Base-by-base conservation (phyloP, 306 rosid genomes). In the Lathyrus aphaca region DNA sequence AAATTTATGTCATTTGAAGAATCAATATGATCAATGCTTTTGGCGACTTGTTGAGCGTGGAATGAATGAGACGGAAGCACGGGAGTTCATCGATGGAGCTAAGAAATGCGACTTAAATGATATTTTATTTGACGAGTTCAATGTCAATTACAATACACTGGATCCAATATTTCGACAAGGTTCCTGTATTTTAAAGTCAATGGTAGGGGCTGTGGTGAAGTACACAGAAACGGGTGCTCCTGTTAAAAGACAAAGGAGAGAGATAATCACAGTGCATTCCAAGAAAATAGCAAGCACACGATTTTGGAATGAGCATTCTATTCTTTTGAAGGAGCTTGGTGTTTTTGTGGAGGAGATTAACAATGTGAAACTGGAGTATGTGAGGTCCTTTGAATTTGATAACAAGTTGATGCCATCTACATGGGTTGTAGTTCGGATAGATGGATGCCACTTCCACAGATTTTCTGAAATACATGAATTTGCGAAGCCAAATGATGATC, bases 401-500 rank as follows among this genome's bases (percentile, higher is more conserved):
- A 66, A 59, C 62, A 86, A 66, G 71, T 78, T 92, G 83, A 81
- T 89, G 84, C 96, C 86, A 1, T 82, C 77, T 35, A 88, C 96
- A 8, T 92, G 98, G 91, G 74, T 88, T 51, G 89, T 45, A 6
- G 75, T 88, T 77, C 73, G 96, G 80, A 62, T 92, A 59, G 96
- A 90, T 74, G 96, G 96, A 15, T 92, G 96, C 75, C 96, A 86
- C 73, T 90, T 92, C 83, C 96, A 92, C 75, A 86, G 78, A 83
- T 90, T 92, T 80, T 74, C 91, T 12, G 92, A 90, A 43, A 56
- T 73, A 71, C 93, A 89, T 64, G 87, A 79, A 74, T 92, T 92
- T 81, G 87, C 80, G 82, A 89, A 92, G 82, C 98, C 96, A 6
- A 92, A 90, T 80, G 98, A 90, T 74, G 91, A 77, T 71, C 80